Evolutionary conservation across 2,329 filamentous ascomycete genomes (phyloP).

Genomic region (Xylaria hypoxylon): DNA sequence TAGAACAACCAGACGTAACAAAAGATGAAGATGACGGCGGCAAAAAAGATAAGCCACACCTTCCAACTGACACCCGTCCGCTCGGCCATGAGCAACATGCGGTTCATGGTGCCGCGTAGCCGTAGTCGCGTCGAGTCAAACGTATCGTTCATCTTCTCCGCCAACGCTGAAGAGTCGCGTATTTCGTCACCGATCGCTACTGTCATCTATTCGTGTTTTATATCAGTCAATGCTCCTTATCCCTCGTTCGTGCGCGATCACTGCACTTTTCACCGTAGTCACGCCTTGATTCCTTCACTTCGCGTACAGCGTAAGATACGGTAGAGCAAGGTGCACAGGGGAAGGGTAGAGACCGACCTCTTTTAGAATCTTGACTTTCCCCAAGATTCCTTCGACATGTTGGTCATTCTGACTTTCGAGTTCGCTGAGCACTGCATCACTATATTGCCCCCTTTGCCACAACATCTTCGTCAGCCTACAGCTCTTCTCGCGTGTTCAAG

Average conservation of each 20-base stretch:
- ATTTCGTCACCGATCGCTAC: constrained; percentile 96
- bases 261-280: constrained; percentile 28
- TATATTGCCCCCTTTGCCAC: constrained; percentile 81
- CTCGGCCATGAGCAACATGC: constrained; percentile 96
- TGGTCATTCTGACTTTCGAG: constrained; percentile 95
- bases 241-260: constrained; percentile 12
- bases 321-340: constrained; percentile 13
- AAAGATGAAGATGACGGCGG: constrained; percentile 84
- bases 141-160: constrained; percentile 94
- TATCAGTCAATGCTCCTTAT: constrained; percentile 18
- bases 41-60: constrained; percentile 91
- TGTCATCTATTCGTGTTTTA: constrained; percentile 72
- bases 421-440: constrained; percentile 89
- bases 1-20: constrained; percentile 92
- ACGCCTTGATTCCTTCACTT: not conserved
- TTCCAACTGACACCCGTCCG: constrained; percentile 95
- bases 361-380: constrained; percentile 90
- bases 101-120: constrained; percentile 92
- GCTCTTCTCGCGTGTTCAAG: constrained; percentile 2
- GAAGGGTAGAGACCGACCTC: constrained; percentile 70
- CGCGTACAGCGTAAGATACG: not conserved
- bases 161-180: constrained; percentile 85
- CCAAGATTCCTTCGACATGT: constrained; percentile 88
- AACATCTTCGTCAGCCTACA: constrained; percentile 17
- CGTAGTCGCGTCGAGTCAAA: constrained; percentile 88